Evolutionary conservation across 495 filamentous ascomycete genomes (phyloP), one percentile per base, ranked within the genome.

Genomic region (Chlorociboria aeruginascens): DNA sequence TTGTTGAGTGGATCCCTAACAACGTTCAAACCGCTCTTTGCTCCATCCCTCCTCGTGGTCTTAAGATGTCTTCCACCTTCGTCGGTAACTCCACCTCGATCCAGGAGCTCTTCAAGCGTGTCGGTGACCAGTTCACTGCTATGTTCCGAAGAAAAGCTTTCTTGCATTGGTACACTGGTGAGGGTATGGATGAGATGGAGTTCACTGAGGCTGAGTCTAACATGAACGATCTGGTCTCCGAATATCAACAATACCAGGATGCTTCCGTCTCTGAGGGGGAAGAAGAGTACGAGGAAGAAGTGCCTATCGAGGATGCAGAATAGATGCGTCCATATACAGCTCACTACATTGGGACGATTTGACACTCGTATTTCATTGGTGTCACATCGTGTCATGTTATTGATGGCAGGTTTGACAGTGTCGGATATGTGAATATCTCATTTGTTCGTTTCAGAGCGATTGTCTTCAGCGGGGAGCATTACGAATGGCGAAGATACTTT

Each of bases 101-200:
- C 76, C 92, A 99, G 78, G 92, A 99, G 79, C 83, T 99, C 50
- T 99, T 99, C 89, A 97, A 97, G 86, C 92, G 92, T 79, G 77
- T 99, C 58, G 92, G 92, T 65, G 92, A 99, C 64, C 92, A 99
- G 73, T 99, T 99, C 81, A 88, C 83, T 71, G 93, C 93, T 63
- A 99, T 99, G 92, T 99, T 97, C 83, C 77, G 92, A 71, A 88
- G 92, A 68, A 99, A 97, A 83, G 92, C 92, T 81, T 99, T 99
- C 89, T 86, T 99, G 84, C 92, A 97, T 81, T 99, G 92, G 92
- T 99, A 99, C 72, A 99, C 92, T 80, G 89, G 89, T 65, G 92
- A 99, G 82, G 92, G 92, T 76, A 99, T 99, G 92, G 92, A 99
- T 74, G 92, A 99, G 84, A 97, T 97, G 92, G 92, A 99, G 77